Conservation (phyloP, 352 stramenopile genomes). For the Globisporangium cylindrosporum region DNA sequence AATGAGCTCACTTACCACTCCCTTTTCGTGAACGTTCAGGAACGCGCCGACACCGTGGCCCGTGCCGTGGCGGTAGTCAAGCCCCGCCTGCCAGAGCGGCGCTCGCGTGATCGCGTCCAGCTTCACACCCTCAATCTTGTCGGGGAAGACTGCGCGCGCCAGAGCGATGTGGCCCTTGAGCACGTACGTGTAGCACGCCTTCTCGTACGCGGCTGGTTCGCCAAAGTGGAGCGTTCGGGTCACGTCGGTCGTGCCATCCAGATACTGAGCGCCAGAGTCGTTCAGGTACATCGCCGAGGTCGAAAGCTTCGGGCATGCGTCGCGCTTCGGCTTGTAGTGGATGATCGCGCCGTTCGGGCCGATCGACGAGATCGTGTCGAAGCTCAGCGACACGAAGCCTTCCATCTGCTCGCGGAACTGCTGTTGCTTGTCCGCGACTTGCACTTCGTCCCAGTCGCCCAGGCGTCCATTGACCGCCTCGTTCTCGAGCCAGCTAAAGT, state of each 20-base stretch:
- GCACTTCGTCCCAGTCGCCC: slow-evolving; percentile 67
- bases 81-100: slow-evolving; percentile 92
- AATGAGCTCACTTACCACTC: slow-evolving; percentile 35
- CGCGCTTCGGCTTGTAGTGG: slow-evolving; percentile 88
- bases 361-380: slow-evolving; percentile 97
- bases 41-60: slow-evolving; percentile 96
- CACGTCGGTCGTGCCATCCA: slow-evolving; percentile 98
- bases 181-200: slow-evolving; percentile 95
- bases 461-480: slow-evolving; percentile 50
- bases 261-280: slow-evolving; percentile 98
- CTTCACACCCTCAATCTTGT: slow-evolving; percentile 93
- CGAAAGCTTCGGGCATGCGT: slow-evolving; percentile 84
- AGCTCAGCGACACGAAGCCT: slow-evolving; percentile 92
- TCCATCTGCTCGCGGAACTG: slow-evolving; percentile 80
- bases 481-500: slow-evolving; percentile 92
- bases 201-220: slow-evolving; percentile 89
- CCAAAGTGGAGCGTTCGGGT: slow-evolving; percentile 98
- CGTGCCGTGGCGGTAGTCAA: slow-evolving; percentile 98
- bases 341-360: slow-evolving; percentile 97
- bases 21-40: slow-evolving; percentile 97
- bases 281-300: slow-evolving; percentile 96
- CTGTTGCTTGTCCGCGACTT: slow-evolving; percentile 92
- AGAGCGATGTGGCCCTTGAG: slow-evolving; percentile 97
- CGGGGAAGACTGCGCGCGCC: slow-evolving; percentile 79
- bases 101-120: slow-evolving; percentile 96